Conservation (phyloP, 352 stramenopile genomes). For the Pythium grandisporangium region DNA sequence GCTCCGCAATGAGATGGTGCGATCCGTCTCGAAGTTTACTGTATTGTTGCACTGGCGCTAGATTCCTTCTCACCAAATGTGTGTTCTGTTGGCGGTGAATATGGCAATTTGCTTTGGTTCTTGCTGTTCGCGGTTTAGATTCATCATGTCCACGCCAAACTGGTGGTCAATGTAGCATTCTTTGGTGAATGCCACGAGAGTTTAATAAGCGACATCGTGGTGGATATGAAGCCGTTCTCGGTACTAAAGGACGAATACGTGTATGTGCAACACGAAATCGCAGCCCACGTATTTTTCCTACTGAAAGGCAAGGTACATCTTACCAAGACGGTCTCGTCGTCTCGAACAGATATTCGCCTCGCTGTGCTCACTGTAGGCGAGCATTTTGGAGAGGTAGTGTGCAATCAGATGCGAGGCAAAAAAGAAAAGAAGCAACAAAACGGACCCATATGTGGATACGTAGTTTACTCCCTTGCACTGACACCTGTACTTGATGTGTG, state of each 20-base stretch:
- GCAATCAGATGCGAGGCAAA: too few relatives aligned
- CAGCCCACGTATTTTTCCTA: conserved; percentile 76
- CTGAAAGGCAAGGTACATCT: conserved; percentile 66
- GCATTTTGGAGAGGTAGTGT: conserved; percentile 70
- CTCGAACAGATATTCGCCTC: conserved; percentile 36
- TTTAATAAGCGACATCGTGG: conserved; percentile 77
- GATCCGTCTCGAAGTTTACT: neutral
- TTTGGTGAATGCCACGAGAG: conserved; percentile 70
- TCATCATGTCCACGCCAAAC: conserved; percentile 59
- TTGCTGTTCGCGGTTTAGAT: conserved; percentile 26
- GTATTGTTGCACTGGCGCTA: neutral
- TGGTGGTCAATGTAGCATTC: conserved; percentile 63
- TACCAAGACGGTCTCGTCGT: conserved; percentile 35
- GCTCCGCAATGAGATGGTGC: conserved; percentile 76
- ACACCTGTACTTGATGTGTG: too few relatives aligned
- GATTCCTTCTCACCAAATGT: neutral
- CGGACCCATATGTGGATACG: neutral
- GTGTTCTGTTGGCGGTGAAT: too few relatives aligned
- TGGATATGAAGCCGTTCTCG: conserved; percentile 69
- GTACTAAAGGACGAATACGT: conserved; percentile 72
- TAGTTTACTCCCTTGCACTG: too few relatives aligned
- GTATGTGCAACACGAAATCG: conserved; percentile 76
- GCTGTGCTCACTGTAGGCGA: conserved; percentile 36
- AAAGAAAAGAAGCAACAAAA: too few relatives aligned
- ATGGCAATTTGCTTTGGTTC: too few relatives aligned